phyloP scores from a whole-genome alignment of 306 rosid species.

The Lathyrus sativus region DNA sequence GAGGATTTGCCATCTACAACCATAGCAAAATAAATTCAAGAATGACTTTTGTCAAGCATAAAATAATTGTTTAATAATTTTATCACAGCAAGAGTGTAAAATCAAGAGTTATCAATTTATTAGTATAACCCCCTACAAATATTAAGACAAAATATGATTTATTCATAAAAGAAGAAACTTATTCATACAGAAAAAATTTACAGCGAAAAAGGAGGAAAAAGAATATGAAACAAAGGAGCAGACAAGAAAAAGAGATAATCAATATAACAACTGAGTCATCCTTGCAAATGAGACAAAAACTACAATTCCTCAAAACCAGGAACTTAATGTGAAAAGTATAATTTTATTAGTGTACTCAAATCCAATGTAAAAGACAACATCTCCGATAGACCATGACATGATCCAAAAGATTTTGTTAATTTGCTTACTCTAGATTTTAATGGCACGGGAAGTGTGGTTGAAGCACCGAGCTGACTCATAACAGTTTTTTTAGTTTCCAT shows the following conservation, averaged over 20 bases:
- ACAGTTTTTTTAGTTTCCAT: slow-evolving; percentile 72
- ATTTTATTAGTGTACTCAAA: slow-evolving; percentile 31
- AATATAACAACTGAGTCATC: slow-evolving; percentile 1
- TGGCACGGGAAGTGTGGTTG: slow-evolving; percentile 65
- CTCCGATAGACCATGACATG: slow-evolving; percentile 20
- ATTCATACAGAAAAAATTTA: background rate
- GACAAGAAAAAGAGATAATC: slow-evolving; percentile 27
- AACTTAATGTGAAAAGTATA: slow-evolving; percentile 3
- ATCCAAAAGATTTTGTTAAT: slow-evolving; percentile 31
- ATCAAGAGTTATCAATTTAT: slow-evolving; percentile 9
- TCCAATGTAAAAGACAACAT: slow-evolving; percentile 20
- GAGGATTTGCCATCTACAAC: slow-evolving; percentile 74
- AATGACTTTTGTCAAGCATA: slow-evolving; percentile 33
- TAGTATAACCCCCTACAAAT: slow-evolving; percentile 9
- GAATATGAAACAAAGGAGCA: slow-evolving; percentile 20
- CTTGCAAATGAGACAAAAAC: background rate
- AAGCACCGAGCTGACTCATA: slow-evolving; percentile 70
- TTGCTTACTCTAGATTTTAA: slow-evolving; percentile 88
- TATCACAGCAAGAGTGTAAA: slow-evolving; percentile 5
- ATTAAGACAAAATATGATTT: background rate
- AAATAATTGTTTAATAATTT: slow-evolving; percentile 27
- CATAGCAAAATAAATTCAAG: slow-evolving; percentile 44
- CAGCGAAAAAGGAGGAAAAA: background rate
- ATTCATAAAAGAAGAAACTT: slow-evolving; percentile 11
- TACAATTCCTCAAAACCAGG: slow-evolving; percentile 8